These are phyloP conservation scores for Triangularia setosa DNA, from an alignment of 2,329 filamentous ascomycete genomes.

Conservation along the genomic window DNA sequence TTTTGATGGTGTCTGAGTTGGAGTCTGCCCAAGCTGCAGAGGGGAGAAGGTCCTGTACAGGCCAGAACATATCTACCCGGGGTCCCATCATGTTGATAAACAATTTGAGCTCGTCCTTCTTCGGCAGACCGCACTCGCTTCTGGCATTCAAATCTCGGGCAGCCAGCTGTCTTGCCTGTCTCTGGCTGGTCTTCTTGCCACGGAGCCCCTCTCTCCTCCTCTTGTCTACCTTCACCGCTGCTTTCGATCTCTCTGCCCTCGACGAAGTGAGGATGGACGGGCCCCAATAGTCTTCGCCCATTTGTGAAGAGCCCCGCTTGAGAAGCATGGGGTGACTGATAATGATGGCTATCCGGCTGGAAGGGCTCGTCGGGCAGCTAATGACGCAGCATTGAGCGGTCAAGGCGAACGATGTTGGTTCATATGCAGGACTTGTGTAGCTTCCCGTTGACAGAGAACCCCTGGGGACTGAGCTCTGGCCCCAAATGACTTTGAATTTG, in stretches of 20 bases:
- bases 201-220: not conserved
- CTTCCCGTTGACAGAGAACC: conserved; percentile 1
- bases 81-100: conserved; percentile 1
- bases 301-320: not conserved
- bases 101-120: not conserved
- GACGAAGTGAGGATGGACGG: not conserved
- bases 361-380: conserved; percentile 1
- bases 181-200: not conserved
- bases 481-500: not conserved
- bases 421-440: conserved; percentile 6
- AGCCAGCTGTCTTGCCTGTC: not conserved
- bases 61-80: not conserved
- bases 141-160: not conserved
- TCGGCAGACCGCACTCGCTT: not conserved
- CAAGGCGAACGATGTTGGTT: not conserved
- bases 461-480: not conserved
- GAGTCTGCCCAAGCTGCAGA: not conserved
- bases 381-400: not conserved
- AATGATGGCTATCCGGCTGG: not conserved
- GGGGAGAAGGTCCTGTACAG: not conserved
- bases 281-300: not conserved
- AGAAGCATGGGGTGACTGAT: not conserved
- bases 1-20: not conserved
- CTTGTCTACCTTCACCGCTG: conserved; percentile 6
- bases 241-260: not conserved